Conservation (phyloP, 2,329 filamentous ascomycete species). For the Geoglossum cookeanum region DNA sequence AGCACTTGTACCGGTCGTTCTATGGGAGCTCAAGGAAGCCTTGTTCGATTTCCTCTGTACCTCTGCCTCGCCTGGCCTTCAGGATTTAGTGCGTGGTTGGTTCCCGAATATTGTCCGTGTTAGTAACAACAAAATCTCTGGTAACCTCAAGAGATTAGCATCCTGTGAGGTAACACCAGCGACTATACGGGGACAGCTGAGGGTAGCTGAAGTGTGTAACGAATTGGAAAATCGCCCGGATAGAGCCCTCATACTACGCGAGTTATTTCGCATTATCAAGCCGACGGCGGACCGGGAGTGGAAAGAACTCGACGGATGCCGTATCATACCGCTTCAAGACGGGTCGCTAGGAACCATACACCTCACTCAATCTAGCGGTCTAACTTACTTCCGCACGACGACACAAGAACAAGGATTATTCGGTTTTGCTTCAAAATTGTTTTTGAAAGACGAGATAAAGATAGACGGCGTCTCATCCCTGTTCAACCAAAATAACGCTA, state of each 20-base stretch:
- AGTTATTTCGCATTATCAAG: background rate
- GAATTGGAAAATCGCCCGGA: background rate
- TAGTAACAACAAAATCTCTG: conserved; percentile 1
- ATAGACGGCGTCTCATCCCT: background rate
- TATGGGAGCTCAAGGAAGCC: conserved; percentile 9
- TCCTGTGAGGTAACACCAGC: background rate
- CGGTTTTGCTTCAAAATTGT: conserved; percentile 9
- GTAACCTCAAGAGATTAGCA: conserved; percentile 4
- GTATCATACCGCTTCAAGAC: conserved; percentile 13
- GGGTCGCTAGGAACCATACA: conserved; percentile 9
- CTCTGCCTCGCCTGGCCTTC: conserved; percentile 5
- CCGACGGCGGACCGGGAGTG: conserved; percentile 6
- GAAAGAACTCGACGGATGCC: conserved; percentile 12
- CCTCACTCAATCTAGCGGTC: background rate
- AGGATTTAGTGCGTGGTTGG: conserved; percentile 4
- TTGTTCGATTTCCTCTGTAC: conserved; percentile 12
- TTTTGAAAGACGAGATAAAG: background rate
- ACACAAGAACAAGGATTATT: conserved; percentile 11
- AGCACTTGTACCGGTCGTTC: background rate
- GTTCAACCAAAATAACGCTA: no score
- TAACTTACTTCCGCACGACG: conserved; percentile 8
- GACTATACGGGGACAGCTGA: background rate
- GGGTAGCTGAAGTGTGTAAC: background rate
- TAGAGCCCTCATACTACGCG: conserved; percentile 4
- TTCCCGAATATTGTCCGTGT: conserved; percentile 6